phyloP scores from a whole-genome alignment of 2,329 filamentous ascomycete species.

The Mycocentrospora acerina region DNA sequence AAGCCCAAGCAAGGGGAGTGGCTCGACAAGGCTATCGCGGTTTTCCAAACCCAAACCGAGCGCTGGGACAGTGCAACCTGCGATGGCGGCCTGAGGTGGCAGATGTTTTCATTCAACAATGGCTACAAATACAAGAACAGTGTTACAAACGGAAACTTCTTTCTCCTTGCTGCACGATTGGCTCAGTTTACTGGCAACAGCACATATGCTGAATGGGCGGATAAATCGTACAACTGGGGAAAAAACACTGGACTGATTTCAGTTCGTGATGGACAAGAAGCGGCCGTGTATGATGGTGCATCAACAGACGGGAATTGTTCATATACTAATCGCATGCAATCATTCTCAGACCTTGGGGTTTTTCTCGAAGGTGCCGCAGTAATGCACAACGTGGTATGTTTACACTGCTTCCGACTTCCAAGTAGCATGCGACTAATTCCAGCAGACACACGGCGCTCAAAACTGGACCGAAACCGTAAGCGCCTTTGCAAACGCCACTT shows the following conservation, averaged over 20 bases:
- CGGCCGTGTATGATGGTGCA: slow-evolving; percentile 54
- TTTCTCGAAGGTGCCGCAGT: slow-evolving; percentile 55
- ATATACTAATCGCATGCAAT: slow-evolving; percentile 50
- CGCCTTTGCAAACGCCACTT: slow-evolving; percentile 33
- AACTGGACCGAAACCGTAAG: slow-evolving; percentile 24
- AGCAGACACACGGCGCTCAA: slow-evolving; percentile 23
- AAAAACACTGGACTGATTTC: slow-evolving; percentile 50
- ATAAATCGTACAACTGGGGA: slow-evolving; percentile 61
- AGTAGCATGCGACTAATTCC: background rate
- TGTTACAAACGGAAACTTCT: slow-evolving; percentile 74
- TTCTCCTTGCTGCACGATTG: slow-evolving; percentile 74
- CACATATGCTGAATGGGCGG: slow-evolving; percentile 59
- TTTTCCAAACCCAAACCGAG: slow-evolving; percentile 68
- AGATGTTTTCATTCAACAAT: slow-evolving; percentile 73
- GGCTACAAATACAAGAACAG: slow-evolving; percentile 79
- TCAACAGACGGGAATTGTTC: slow-evolving; percentile 48
- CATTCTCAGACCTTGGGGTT: slow-evolving; percentile 54
- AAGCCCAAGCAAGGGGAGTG: slow-evolving; percentile 49
- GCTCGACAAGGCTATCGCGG: slow-evolving; percentile 65
- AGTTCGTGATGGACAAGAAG: slow-evolving; percentile 1
- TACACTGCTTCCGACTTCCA: background rate
- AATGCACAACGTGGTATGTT: slow-evolving; percentile 49
- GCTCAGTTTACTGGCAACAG: slow-evolving; percentile 66
- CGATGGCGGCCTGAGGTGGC: slow-evolving; percentile 68
- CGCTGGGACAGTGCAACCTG: slow-evolving; percentile 70